Base-by-base conservation (phyloP, 2,329 filamentous ascomycete species). In the Akanthomyces muscarius region DNA sequence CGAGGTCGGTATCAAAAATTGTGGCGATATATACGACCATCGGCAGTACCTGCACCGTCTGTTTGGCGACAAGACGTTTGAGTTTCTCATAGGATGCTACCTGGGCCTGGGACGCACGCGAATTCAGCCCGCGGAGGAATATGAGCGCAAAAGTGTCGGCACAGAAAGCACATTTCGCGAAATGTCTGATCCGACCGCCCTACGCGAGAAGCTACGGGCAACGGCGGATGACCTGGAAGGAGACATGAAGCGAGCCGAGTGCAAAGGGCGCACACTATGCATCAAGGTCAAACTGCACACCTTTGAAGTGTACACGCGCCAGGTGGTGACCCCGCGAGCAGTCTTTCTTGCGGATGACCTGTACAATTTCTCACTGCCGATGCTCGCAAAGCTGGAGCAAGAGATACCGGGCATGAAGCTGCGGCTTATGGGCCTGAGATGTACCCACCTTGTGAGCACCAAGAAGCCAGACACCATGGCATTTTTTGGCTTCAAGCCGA, bases 231-330 rank as follows among this genome's bases (percentile, higher is more conserved):
- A 96, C 66, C 79, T 99, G 4, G 92, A 97, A 72, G 89, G 90
- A 67, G 94, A 98, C 70, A 81, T 98, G 77, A 82, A 83, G 63
- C 84, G 86, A 30, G 91, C 91, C 1, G 85, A 91, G 66, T 91
- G 91, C 76, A 97, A 94, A 74, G 94, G 94, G 0, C 86, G 92
- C n/a, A 98, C 94, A 0, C 78, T 99, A 1, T 91, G 92, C 25
- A 78, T 99, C 42, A 99, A 99, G 74, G 83, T 97, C 67, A 99
- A 99, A 73, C 78, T 98, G 8, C 91, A 97, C 73, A 97, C 92
- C 0, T 99, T 94, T 69, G 93, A 98, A 74, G 90, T 97, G 23
- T 83, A 91, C 58, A 96, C 93, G 0, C 83, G 95, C 38, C 95
- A 99, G 72, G 84, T 86, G 6, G 85, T 90, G 4, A 83, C 88